phyloP scores from a whole-genome alignment of 257 asterid genomes.

The Ilex asprella region DNA sequence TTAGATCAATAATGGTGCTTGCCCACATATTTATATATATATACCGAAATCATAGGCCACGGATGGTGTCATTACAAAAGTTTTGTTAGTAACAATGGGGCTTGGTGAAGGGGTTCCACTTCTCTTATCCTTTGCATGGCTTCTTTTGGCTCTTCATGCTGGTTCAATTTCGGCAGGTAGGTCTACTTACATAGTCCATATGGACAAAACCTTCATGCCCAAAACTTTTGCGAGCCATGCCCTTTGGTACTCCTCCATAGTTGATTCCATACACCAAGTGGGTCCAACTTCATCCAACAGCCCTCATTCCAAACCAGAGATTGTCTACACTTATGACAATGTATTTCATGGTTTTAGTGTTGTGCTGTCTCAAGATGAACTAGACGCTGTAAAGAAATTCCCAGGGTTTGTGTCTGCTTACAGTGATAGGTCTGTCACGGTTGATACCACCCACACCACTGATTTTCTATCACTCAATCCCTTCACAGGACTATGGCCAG shows the following conservation, averaged over 20 bases:
- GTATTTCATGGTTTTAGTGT: conserved; percentile 45
- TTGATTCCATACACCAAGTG: conserved; percentile 18
- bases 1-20: neutral
- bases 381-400: conserved; percentile 15
- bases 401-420: conserved; percentile 38
- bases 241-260: conserved; percentile 27
- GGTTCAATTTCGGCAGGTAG: conserved; percentile 13
- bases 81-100: neutral
- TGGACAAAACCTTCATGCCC: conserved; percentile 44
- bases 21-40: neutral
- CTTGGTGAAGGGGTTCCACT: conserved; percentile 2
- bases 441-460: conserved; percentile 44
- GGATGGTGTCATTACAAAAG: neutral
- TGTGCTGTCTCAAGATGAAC: conserved; percentile 25
- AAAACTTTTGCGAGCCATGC: conserved; percentile 15
- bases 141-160: neutral
- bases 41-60: neutral
- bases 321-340: conserved; percentile 35
- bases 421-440: conserved; percentile 20
- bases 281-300: neutral
- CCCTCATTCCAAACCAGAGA: neutral
- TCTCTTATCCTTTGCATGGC: conserved; percentile 7
- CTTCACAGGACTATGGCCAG: conserved; percentile 41
- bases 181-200: conserved; percentile 32
- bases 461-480: conserved; percentile 40